phyloP scores from a whole-genome alignment of 2,329 filamentous ascomycete genomes.

The Beauveria pseudobassiana region DNA sequence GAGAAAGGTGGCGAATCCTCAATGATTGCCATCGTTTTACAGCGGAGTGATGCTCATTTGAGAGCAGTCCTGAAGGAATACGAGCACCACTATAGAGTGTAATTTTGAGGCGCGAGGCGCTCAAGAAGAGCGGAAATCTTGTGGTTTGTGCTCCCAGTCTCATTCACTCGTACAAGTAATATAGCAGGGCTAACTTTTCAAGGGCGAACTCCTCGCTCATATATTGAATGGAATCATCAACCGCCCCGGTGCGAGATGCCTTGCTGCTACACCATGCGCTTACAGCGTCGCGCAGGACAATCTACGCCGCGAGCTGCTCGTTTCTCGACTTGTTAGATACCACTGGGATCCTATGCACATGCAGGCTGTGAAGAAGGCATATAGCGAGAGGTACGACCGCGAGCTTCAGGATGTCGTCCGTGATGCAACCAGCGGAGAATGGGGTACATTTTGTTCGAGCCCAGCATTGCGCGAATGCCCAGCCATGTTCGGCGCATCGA shows the following conservation, averaged over 20 bases:
- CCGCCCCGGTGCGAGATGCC: constrained; percentile 85
- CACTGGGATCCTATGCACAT: constrained; percentile 90
- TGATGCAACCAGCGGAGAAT: constrained; percentile 69
- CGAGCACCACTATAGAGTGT: constrained; percentile 59
- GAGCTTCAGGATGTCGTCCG: constrained; percentile 71
- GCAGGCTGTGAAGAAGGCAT: constrained; percentile 70
- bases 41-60: constrained; percentile 74
- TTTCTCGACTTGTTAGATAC: constrained; percentile 76
- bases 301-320: constrained; percentile 76
- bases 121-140: constrained; percentile 83
- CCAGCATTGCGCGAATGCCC: constrained; percentile 57
- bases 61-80: constrained; percentile 73
- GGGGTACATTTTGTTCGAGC: constrained; percentile 66
- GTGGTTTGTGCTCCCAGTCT: constrained; percentile 58
- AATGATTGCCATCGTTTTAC: constrained; percentile 79
- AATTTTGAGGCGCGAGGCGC: constrained; percentile 83
- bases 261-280: constrained; percentile 87
- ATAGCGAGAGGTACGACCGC: constrained; percentile 65
- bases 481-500: constrained; percentile 50
- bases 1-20: constrained; percentile 78
- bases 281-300: constrained; percentile 61
- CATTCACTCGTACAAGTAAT: constrained; percentile 8
- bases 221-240: constrained; percentile 97
- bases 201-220: constrained; percentile 93
- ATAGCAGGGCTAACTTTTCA: constrained; percentile 7